phyloP scores from a whole-genome alignment of 2,329 filamentous ascomycete species.

The Nigrospora oryzae region DNA sequence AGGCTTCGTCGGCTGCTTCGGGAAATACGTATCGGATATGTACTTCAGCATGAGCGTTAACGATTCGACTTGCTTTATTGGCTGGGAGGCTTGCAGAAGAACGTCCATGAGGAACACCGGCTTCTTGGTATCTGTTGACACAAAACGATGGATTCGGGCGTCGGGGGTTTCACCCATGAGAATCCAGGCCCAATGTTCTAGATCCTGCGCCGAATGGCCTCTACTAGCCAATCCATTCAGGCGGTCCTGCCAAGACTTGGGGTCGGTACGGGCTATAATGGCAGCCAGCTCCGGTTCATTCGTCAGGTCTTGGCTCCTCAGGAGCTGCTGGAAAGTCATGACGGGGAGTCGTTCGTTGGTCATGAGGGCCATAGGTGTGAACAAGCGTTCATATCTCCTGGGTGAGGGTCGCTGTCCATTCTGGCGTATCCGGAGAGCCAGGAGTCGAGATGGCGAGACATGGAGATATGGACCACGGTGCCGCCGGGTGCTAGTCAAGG shows the following conservation, averaged over 20 bases:
- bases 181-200: constrained; percentile 33
- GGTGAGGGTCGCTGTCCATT: background rate
- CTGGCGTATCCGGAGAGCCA: background rate
- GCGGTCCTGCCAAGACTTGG: constrained; percentile 18
- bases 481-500: background rate
- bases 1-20: constrained; percentile 4
- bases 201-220: constrained; percentile 22
- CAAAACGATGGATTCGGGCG: constrained; percentile 23
- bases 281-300: constrained; percentile 9
- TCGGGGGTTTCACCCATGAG: constrained; percentile 25
- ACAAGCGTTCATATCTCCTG: constrained; percentile 3
- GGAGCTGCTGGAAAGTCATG: constrained; percentile 14
- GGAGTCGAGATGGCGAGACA: background rate
- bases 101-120: constrained; percentile 30
- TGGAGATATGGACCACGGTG: background rate
- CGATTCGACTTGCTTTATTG: constrained; percentile 18
- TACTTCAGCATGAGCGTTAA: constrained; percentile 24
- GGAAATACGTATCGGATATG: constrained; percentile 16
- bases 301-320: constrained; percentile 12
- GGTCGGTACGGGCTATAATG: constrained; percentile 8
- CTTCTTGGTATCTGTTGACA: constrained; percentile 21
- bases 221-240: constrained; percentile 20
- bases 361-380: constrained; percentile 4
- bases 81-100: constrained; percentile 24
- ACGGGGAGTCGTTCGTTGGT: constrained; percentile 18